Evolutionary conservation across 2,329 filamentous ascomycete genomes (phyloP), one percentile per base, ranked within the genome.

Genomic region (Dactylellina sp.): DNA sequence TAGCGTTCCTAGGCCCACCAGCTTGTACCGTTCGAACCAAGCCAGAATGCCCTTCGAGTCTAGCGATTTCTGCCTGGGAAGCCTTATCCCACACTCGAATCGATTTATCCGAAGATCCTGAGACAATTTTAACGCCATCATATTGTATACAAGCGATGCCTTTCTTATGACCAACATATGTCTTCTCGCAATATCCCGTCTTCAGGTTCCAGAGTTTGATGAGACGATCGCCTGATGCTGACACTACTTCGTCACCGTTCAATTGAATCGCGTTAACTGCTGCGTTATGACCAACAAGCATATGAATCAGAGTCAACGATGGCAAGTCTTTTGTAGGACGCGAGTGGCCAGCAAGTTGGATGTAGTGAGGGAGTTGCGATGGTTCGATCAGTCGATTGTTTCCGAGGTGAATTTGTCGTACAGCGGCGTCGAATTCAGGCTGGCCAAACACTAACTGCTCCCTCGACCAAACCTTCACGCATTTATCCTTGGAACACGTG

Each of bases 81-180:
- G 87, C 86, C 47, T 91, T 89, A 80, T 98, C 95, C 80, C 96
- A 99, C 18, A 99, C 95, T 77, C 95, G 93, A 32, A 99, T 92
- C 42, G 95, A 93, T 80, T 96, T 93, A 81, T 99, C 95, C 78
- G 93, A 97, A 81, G 93, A 97, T 1, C 95, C 95, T 78, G 92
- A 97, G 57, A 99, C 92, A 75, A 99, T 96, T 18, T 95, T 88
- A 56, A 92, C 89, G 24, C 92, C 93, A 80, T 99, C 95, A 79
- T 95, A 98, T 81, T 99, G 94, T 14, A 99, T 93, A 80, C 95
- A 99, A 1, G 95, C 95, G 78, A 99, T 98, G 32, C 95, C 95
- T 80, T 99, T 99, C 76, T 88, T 88, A 79, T 99, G 95, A 1
- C 94, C 95, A 40, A 91, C 85, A 35, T 96, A 88, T 0, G 91